phyloP scores from a whole-genome alignment of 2,329 filamentous ascomycete species.

The Cercospora berteroae region DNA sequence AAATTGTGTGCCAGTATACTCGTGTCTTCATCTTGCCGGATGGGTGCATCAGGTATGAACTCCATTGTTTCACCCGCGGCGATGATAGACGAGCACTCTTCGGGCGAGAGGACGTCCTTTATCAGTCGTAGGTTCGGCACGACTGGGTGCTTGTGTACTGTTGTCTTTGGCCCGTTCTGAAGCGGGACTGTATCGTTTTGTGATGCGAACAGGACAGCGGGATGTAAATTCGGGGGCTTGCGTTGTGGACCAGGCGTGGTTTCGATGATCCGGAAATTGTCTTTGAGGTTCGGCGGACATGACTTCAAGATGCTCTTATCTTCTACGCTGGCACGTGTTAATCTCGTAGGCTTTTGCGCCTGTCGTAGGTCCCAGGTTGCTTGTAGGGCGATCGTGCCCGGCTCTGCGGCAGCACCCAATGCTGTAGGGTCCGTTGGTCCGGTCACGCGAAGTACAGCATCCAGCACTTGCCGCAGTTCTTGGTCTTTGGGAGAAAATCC shows the following conservation, averaged over 20 bases:
- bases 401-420: conserved; percentile 17
- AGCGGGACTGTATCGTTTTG: conserved; percentile 56
- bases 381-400: conserved; percentile 57
- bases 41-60: conserved; percentile 66
- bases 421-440: conserved; percentile 55
- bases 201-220: conserved; percentile 64
- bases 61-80: conserved; percentile 63
- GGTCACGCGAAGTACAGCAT: conserved; percentile 62
- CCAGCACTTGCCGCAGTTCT: conserved; percentile 60
- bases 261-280: conserved; percentile 59
- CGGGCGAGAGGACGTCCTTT: conserved; percentile 58
- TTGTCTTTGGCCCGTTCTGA: conserved; percentile 47
- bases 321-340: conserved; percentile 58
- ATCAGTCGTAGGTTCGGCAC: conserved; percentile 63
- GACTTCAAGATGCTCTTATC: conserved; percentile 55
- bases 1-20: conserved; percentile 71
- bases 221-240: conserved; percentile 67
- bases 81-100: conserved; percentile 66
- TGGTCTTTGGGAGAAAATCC: conserved; percentile 50
- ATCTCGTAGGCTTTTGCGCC: conserved; percentile 40
- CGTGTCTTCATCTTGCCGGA: conserved; percentile 61
- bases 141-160: conserved; percentile 58
- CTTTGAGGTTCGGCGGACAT: conserved; percentile 41
- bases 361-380: conserved; percentile 60
- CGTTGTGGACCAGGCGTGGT: conserved; percentile 58